Conservation (phyloP, 2,329 filamentous ascomycete species). For the Paracoccidioides lutzii region DNA sequence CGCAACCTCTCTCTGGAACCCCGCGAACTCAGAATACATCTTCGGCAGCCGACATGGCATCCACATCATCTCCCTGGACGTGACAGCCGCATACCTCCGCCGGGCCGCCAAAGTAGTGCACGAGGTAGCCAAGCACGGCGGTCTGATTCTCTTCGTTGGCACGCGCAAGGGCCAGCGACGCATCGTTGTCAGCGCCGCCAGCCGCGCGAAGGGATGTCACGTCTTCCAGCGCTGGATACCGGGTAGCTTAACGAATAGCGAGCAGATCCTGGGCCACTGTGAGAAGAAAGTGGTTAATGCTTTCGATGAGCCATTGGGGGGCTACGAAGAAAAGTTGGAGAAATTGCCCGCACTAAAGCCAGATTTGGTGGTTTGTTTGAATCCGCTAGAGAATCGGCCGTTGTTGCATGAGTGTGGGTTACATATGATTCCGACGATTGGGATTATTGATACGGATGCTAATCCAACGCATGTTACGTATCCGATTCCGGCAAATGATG, state of each 20-base stretch:
- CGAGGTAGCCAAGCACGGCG: slow-evolving; percentile 69
- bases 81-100: slow-evolving; percentile 78
- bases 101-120: slow-evolving; percentile 85
- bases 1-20: slow-evolving; percentile 84
- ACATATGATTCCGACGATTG: slow-evolving; percentile 84
- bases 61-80: slow-evolving; percentile 86
- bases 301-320: slow-evolving; percentile 49
- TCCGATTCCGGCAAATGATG: slow-evolving; percentile 90
- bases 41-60: slow-evolving; percentile 77
- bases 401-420: slow-evolving; percentile 82
- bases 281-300: slow-evolving; percentile 64
- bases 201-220: slow-evolving; percentile 67
- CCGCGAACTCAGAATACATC: slow-evolving; percentile 85
- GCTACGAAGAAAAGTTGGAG: slow-evolving; percentile 53
- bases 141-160: slow-evolving; percentile 81
- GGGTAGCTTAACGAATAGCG: slow-evolving; percentile 81
- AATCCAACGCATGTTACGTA: slow-evolving; percentile 94
- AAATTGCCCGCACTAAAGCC: slow-evolving; percentile 59
- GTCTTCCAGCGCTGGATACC: slow-evolving; percentile 89
- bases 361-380: slow-evolving; percentile 83
- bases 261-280: slow-evolving; percentile 67
- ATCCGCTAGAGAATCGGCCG: slow-evolving; percentile 83
- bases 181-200: slow-evolving; percentile 67
- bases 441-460: slow-evolving; percentile 83
- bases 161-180: slow-evolving; percentile 71